Base-by-base conservation (phyloP, 352 stramenopile genomes). In the Phytophthora pinifolia region DNA sequence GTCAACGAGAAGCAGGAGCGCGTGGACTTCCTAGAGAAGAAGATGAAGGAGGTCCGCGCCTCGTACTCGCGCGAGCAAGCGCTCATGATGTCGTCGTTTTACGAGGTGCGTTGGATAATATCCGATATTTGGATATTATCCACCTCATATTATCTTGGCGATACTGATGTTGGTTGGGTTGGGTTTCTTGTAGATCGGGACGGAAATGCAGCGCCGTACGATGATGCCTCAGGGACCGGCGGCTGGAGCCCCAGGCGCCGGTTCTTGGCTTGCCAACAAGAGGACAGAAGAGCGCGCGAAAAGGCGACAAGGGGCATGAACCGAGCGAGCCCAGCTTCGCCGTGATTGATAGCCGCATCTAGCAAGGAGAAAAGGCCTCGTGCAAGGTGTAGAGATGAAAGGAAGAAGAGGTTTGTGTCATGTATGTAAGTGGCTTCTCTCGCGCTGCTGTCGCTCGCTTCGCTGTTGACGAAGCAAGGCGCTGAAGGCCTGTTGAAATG, bases 71-170 rank as follows among this genome's bases (percentile, higher is more conserved):
- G 86, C 25, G 86, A 96, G 61, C 83, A 96, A 54, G 80, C 79
- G 20, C 67, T 96, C 37, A 88, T 96, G 76, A 93, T 93, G 80
- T 96, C 86, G 38, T 85, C 81, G 7, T 93, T 96, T 55, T 96
- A 93, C 64, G 83, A 96, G n/a, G n/a, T n/a, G n/a, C n/a, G n/a
- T n/a, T n/a, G n/a, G n/a, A n/a, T n/a, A n/a, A n/a, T n/a, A n/a
- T n/a, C n/a, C n/a, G n/a, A n/a, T n/a, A n/a, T n/a, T n/a, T n/a
- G 10, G 5, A 27, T 27, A 3, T 27, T 27, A 27, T 27, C 22
- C 22, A 27, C n/a, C n/a, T n/a, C n/a, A n/a, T n/a, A n/a, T n/a
- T n/a, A n/a, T n/a, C n/a, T n/a, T n/a, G n/a, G n/a, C n/a, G n/a
- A n/a, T n/a, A n/a, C n/a, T n/a, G n/a, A n/a, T n/a, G n/a, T n/a